Conservation (phyloP, 495 filamentous ascomycete species). For the Cercophora newfieldiana region DNA sequence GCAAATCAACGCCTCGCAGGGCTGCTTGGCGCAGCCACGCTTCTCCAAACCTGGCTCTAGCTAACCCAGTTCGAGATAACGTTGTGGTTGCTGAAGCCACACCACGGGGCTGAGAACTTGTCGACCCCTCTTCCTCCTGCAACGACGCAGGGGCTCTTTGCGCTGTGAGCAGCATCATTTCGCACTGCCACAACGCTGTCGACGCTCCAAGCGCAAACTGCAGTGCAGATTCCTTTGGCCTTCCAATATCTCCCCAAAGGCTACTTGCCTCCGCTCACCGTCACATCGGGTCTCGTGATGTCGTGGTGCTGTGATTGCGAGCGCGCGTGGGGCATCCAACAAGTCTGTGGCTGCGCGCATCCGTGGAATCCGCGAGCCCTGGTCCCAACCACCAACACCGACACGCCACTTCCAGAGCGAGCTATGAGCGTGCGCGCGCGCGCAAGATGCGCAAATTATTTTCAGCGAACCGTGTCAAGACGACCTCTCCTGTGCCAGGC, state of each 20-base stretch:
- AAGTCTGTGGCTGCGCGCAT: too few species aligned
- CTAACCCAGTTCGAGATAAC: background rate
- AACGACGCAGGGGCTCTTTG: background rate
- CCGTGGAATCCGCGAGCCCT: background rate
- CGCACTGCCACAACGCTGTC: background rate
- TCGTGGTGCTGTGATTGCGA: background rate
- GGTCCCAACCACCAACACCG: background rate
- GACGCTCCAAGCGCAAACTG: background rate
- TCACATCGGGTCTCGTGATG: background rate
- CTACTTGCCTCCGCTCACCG: background rate
- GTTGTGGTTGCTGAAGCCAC: background rate
- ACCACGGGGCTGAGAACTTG: background rate
- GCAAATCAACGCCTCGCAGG: background rate
- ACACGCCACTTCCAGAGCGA: background rate
- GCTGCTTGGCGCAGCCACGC: background rate
- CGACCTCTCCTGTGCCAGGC: background rate
- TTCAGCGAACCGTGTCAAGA: background rate
- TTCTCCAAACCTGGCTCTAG: background rate
- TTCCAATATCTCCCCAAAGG: background rate
- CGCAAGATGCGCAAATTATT: background rate
- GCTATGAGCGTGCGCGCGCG: background rate
- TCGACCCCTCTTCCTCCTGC: background rate
- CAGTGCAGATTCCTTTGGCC: background rate
- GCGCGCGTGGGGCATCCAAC: background rate
- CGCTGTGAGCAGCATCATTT: background rate